phyloP scores from a whole-genome alignment of 208 protist species.

The Acanthamoeba polyphaga region DNA sequence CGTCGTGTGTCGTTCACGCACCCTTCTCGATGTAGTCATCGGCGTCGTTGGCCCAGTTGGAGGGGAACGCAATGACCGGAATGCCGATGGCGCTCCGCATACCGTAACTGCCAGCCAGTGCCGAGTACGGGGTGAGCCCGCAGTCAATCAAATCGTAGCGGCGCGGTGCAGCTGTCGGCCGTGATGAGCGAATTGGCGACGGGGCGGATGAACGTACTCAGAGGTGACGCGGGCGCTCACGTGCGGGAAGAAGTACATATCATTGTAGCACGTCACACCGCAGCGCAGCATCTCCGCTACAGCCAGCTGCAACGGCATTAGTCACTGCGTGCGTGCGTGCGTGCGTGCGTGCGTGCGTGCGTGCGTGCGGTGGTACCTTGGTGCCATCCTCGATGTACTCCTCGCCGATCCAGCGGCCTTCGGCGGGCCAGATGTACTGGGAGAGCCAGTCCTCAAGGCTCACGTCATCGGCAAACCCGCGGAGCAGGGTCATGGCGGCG shows the following conservation, averaged over 20 bases:
- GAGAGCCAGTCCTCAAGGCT: conserved; percentile 83
- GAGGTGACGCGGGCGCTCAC: conserved; percentile 72
- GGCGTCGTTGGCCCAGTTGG: conserved; percentile 70
- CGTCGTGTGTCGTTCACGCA: not conserved
- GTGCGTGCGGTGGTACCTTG: not conserved
- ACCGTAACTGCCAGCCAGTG: conserved; percentile 25
- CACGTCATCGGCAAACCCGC: conserved; percentile 82
- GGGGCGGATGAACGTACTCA: not conserved
- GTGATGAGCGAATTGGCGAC: no score
- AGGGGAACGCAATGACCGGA: conserved; percentile 85
- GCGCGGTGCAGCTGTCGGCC: no score
- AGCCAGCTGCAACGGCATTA: conserved; percentile 61
- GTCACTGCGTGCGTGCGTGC: no score
- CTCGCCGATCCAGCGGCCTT: conserved; percentile 58
- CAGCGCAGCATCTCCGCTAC: conserved; percentile 86
- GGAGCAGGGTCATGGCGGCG: conserved; percentile 81
- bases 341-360: no score
- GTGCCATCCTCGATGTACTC: conserved; percentile 72
- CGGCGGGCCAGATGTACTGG: conserved; percentile 77
- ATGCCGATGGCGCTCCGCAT: conserved; percentile 84
- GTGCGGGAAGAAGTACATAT: conserved; percentile 88
- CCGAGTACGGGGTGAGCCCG: not conserved
- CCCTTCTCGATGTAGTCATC: conserved; percentile 85
- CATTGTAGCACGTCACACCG: conserved; percentile 87
- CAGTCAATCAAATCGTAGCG: not conserved